Base-by-base conservation (phyloP, 179 eudicot genomes). In the Beta lomatogona region DNA sequence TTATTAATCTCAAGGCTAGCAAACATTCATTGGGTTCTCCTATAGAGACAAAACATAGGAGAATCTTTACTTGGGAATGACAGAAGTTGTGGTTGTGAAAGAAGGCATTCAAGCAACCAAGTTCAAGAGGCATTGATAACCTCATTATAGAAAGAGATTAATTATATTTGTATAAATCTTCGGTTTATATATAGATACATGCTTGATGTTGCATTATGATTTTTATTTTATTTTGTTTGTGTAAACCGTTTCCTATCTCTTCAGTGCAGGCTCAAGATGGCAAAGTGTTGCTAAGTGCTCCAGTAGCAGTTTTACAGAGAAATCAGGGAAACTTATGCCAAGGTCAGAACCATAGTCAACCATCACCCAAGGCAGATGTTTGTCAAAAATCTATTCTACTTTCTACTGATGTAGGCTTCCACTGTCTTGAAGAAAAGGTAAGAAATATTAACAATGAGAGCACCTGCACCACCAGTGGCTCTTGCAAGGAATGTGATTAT, bases 201-300 rank as follows among this genome's bases (percentile, higher is more conserved):
- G 53, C 11, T 55, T 71, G 72, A 6, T 53, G 41, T 36, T 36
- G 41, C 41, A 36, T 73, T 21, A 65, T 48, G 68, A 25, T 25
- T 25, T 25, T 25, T 61, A 9, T 53, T 81, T 50, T 25, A 25
- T 25, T 25, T 82, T 74, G 58, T 81, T 58, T 70, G 80, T 78
- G 78, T 81, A 83, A 83, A 82, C 85, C 79, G 69, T 81, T 74
- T 71, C 72, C 73, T 68, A 66, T 90, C 79, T 79, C 85, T 82
- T 80, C 91, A 85, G 92, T 90, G 92, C 98, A 95, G 98, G 93
- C 92, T 77, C 83, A 86, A 83, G 89, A 86, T 57, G 92, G 88
- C 81, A 79, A 79, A 45, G 71, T 76, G 73, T 66, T 88, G 79
- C 48, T 82, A 69, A 83, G 81, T 80, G 86, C 88, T 57, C 84